A percentile compares a stretch with the other conserved stretches of the same genome.
Evolutionary conservation across 352 stramenopile genomes (phyloP).

Genomic region (Globisporangium nodosum): DNA sequence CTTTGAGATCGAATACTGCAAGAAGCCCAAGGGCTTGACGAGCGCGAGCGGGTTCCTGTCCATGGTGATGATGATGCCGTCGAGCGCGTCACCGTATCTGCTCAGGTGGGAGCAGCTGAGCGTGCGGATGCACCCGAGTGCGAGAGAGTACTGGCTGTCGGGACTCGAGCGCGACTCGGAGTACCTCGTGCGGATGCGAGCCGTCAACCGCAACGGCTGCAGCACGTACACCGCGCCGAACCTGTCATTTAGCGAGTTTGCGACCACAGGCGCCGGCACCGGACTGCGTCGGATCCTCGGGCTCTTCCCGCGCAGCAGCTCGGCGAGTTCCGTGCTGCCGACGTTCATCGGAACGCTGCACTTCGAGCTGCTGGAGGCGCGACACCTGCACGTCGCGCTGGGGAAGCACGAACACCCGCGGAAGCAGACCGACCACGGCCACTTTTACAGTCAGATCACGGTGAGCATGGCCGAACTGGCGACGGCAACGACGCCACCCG

Average conservation of each 20-base stretch:
- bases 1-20: conserved; percentile 59
- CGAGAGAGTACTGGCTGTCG: conserved; percentile 52
- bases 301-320: conserved; percentile 12
- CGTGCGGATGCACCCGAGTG: conserved; percentile 40
- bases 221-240: conserved; percentile 49
- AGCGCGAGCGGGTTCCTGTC: conserved; percentile 39
- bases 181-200: conserved; percentile 55
- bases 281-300: conserved; percentile 5
- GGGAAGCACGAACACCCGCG: neutral
- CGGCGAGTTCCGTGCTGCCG: conserved; percentile 3
- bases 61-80: conserved; percentile 45
- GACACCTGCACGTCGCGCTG: conserved; percentile 15
- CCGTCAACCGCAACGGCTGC: conserved; percentile 55
- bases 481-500: neutral
- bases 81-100: conserved; percentile 19
- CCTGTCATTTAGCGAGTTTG: conserved; percentile 38
- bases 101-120: conserved; percentile 45
- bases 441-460: conserved; percentile 20
- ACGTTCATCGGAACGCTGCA: conserved; percentile 58
- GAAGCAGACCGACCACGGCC: conserved; percentile 9
- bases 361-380: conserved; percentile 53
- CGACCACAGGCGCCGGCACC: conserved; percentile 8
- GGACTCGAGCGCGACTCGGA: conserved; percentile 47
- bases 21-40: conserved; percentile 41
- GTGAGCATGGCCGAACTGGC: conserved; percentile 18